These are phyloP conservation scores for Tetraselmis striata DNA, from an alignment of 139 green algal genomes.

Conservation along the genomic window DNA sequence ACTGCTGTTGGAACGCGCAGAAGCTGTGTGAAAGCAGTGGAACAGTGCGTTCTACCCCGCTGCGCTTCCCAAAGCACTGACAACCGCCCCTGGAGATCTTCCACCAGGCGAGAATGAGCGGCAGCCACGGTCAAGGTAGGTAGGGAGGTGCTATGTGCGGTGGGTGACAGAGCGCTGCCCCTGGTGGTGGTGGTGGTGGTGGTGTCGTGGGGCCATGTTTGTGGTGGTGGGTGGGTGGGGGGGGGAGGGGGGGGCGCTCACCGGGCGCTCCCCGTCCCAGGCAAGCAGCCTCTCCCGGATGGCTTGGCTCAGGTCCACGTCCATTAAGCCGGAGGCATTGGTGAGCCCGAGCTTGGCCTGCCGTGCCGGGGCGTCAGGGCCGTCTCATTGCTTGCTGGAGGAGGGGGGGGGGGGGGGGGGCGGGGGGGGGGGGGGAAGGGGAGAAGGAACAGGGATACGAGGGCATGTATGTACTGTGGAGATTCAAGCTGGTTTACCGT, in stretches of 20 bases:
- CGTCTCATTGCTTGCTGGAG: not conserved
- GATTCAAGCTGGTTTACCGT: not conserved
- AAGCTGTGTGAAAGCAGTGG: no score
- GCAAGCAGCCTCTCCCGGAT: not conserved
- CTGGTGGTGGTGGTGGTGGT: no score
- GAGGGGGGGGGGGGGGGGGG: no score
- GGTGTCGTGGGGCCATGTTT: no score
- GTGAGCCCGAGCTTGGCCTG: not conserved
- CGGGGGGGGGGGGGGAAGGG: no score
- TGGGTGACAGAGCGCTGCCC: no score
- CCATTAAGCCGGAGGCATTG: not conserved
- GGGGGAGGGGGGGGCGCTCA: not conserved
- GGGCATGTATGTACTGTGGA: no score
- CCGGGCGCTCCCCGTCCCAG: not conserved
- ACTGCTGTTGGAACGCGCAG: no score
- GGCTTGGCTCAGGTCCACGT: not conserved
- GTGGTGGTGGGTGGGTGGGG: not conserved
- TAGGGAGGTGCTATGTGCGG: not conserved
- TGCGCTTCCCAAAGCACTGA: no score
- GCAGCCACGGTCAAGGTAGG: not conserved
- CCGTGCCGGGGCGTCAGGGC: not conserved
- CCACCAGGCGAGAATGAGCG: not conserved
- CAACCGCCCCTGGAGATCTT: no score
- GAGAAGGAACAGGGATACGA: no score
- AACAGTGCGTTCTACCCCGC: no score